A percentile compares a stretch with the other conserved stretches of the same genome.
phyloP scores from a whole-genome alignment of 352 stramenopile genomes.

The Lagenidium sp. region DNA sequence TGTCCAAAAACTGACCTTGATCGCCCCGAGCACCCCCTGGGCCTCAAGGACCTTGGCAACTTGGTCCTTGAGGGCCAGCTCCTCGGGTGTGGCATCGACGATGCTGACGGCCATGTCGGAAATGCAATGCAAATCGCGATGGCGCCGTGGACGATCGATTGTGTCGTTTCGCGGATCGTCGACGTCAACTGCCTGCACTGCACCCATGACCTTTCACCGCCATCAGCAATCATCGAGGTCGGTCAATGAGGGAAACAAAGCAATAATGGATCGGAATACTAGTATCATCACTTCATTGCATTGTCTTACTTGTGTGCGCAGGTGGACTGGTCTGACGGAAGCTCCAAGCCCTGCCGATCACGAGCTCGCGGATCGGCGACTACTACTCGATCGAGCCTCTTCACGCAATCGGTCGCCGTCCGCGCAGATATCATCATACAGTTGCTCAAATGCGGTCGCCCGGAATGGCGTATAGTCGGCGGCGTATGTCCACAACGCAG shows the following conservation, averaged over 20 bases:
- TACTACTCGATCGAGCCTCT: not conserved
- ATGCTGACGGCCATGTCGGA: slow-evolving; percentile 12
- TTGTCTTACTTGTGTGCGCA: no score
- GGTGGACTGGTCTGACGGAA: no score
- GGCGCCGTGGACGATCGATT: no score
- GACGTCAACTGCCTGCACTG: no score
- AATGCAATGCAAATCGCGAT: slow-evolving; percentile 1
- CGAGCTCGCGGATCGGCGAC: no score
- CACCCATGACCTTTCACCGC: no score
- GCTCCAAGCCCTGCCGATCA: no score
- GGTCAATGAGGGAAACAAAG: no score
- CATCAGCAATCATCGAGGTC: no score
- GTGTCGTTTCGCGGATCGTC: no score
- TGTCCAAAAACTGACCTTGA: slow-evolving; percentile 33
- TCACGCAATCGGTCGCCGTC: slow-evolving; percentile 31
- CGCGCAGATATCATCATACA: slow-evolving; percentile 81
- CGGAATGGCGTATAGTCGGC: slow-evolving; percentile 70
- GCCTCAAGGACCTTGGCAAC: slow-evolving; percentile 41
- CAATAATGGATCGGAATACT: no score
- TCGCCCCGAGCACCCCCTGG: slow-evolving; percentile 58
- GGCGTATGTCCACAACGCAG: slow-evolving; percentile 73
- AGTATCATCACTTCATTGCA: no score
- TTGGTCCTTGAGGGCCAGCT: slow-evolving; percentile 55
- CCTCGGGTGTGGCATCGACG: slow-evolving; percentile 28
- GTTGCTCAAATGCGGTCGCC: slow-evolving; percentile 61